Conservation (phyloP, 1,284 basidiomycete genomes). For the Neotropicomus parvogracilis region DNA sequence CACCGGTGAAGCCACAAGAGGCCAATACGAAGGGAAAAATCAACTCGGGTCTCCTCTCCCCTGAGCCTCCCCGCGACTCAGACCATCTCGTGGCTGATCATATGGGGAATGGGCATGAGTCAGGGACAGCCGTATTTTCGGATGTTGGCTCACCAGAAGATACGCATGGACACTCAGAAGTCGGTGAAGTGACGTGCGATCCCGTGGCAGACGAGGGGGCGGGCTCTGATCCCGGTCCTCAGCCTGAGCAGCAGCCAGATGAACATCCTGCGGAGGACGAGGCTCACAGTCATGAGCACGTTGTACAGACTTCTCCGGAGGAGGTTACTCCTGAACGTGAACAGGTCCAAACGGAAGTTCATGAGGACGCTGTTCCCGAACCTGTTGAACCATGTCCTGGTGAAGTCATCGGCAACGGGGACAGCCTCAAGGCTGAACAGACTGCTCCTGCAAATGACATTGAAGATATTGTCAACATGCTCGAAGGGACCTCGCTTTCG, state of each 20-base stretch:
- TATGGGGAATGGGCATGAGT: conserved; percentile 23
- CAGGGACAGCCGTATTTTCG: conserved; percentile 10
- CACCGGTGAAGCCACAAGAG: conserved; percentile 16
- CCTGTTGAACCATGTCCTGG: conserved; percentile 8
- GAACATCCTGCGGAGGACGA: conserved; percentile 11
- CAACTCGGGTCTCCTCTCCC: conserved; percentile 7
- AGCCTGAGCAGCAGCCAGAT: conserved; percentile 12
- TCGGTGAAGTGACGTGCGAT: conserved; percentile 8
- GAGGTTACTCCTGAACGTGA: conserved; percentile 17
- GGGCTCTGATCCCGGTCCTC: conserved; percentile 10
- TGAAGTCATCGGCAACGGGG: conserved; percentile 12
- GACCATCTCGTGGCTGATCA: conserved; percentile 16
- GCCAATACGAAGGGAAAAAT: conserved; percentile 1
- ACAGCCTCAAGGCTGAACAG: conserved; percentile 16
- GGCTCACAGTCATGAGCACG: conserved; percentile 4
- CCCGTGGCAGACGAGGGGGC: conserved; percentile 10
- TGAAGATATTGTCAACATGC: conserved; percentile 62
- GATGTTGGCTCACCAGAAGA: conserved; percentile 15
- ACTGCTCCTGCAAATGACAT: conserved; percentile 39
- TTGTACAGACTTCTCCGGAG: conserved; percentile 7
- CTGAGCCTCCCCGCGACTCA: conserved; percentile 16
- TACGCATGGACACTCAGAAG: conserved; percentile 10
- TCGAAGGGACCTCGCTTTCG: conserved; percentile 43
- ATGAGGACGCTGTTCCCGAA: conserved; percentile 12
- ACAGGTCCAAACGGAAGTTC: conserved; percentile 16